phyloP scores from a whole-genome alignment of 805 yeast species.

The Ogataea pini region DNA sequence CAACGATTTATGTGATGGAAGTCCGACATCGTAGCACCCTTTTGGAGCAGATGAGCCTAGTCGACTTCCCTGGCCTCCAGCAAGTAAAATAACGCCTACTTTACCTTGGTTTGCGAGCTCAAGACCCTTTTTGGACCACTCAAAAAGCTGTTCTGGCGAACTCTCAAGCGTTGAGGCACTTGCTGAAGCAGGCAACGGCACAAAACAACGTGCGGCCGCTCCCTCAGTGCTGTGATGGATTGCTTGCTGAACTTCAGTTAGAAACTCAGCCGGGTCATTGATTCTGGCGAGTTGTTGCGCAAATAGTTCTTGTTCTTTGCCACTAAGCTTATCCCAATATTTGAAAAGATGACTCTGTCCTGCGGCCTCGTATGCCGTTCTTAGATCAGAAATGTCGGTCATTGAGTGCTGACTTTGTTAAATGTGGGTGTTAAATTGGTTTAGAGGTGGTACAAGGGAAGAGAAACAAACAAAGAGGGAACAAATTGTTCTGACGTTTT shows the following conservation, averaged over 20 bases:
- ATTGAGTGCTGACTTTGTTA: background rate
- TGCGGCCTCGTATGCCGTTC: slow-evolving; percentile 40
- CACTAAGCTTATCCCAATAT: slow-evolving; percentile 43
- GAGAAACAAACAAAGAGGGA: background rate
- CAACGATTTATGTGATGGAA: slow-evolving; percentile 80
- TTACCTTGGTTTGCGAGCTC: slow-evolving; percentile 66
- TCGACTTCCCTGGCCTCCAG: slow-evolving; percentile 98
- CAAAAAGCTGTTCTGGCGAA: slow-evolving; percentile 30
- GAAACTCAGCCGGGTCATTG: slow-evolving; percentile 43
- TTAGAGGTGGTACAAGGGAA: background rate
- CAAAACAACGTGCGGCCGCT: slow-evolving; percentile 32
- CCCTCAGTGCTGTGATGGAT: slow-evolving; percentile 37
- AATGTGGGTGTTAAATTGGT: background rate
- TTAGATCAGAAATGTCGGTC: slow-evolving; percentile 12
- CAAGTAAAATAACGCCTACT: slow-evolving; percentile 90
- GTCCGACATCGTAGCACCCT: slow-evolving; percentile 86
- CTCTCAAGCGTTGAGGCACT: slow-evolving; percentile 47
- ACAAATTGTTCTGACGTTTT: background rate
- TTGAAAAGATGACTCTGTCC: slow-evolving; percentile 56
- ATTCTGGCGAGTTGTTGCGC: slow-evolving; percentile 44
- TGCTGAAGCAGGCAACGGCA: slow-evolving; percentile 57
- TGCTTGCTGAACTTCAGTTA: slow-evolving; percentile 47
- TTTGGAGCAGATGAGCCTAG: slow-evolving; percentile 89
- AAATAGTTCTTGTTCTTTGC: slow-evolving; percentile 38
- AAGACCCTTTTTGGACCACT: slow-evolving; percentile 51